Conservation (phyloP, 345 rosid species). For the Lepidium didymum region DNA sequence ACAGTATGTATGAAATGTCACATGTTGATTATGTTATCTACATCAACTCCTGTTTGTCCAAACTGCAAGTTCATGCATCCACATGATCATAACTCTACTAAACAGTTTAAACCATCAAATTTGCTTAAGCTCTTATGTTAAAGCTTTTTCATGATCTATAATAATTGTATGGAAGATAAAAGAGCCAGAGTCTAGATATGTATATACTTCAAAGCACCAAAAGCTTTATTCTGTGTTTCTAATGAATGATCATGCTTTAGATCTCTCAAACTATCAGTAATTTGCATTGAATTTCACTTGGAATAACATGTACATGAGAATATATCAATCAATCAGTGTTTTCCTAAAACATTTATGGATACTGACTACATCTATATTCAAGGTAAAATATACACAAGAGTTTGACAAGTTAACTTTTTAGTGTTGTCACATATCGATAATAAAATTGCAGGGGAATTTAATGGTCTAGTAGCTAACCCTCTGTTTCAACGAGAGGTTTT, state of each 20-base stretch:
- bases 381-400: neutral
- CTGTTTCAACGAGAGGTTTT: too few species aligned
- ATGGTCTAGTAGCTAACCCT: neutral
- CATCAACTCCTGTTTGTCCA: constrained; percentile 73
- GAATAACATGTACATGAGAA: constrained; percentile 1
- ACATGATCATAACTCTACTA: constrained; percentile 39
- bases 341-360: neutral
- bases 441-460: neutral
- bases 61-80: constrained; percentile 93
- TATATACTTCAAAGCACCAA: constrained; percentile 8
- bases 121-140: constrained; percentile 56
- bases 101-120: constrained; percentile 39
- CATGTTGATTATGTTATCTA: constrained; percentile 79
- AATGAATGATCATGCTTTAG: neutral
- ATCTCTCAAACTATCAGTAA: neutral
- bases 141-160: neutral
- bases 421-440: constrained; percentile 10
- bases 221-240: neutral
- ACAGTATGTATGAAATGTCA: constrained; percentile 70
- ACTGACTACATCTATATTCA: neutral
- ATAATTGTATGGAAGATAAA: neutral
- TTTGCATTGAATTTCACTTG: constrained; percentile 3
- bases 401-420: neutral
- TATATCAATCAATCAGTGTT: neutral
- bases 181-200: constrained; percentile 9